phyloP scores from a whole-genome alignment of 2,329 filamentous ascomycete genomes.

The Diaporthe aspalathi region DNA sequence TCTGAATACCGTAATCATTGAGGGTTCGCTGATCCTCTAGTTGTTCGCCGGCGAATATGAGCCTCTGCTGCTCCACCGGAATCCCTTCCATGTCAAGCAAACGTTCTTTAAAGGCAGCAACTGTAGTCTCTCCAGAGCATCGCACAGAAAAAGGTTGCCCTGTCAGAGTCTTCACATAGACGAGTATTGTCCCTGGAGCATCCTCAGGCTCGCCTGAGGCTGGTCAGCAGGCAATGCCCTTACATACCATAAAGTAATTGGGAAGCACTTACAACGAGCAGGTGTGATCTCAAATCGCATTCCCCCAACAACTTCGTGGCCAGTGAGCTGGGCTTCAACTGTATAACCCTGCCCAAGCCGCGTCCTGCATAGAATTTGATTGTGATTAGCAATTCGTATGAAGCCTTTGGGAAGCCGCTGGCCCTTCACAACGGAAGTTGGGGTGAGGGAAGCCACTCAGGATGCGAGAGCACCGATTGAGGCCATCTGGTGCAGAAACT shows the following conservation, averaged over 20 bases:
- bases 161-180: neutral
- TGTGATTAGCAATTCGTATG: neutral
- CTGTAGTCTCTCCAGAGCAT: neutral
- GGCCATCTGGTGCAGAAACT: neutral
- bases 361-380: conserved; percentile 43
- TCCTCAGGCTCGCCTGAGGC: conserved; percentile 41
- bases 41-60: neutral
- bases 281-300: conserved; percentile 56
- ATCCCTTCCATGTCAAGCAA: neutral
- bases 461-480: neutral
- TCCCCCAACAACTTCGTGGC: conserved; percentile 53
- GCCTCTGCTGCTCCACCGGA: neutral
- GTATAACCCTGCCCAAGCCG: conserved; percentile 55
- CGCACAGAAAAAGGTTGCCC: neutral
- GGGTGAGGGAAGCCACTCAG: neutral
- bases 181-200: conserved; percentile 29
- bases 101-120: neutral
- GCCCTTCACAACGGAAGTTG: neutral
- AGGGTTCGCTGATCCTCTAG: neutral
- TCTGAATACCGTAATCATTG: neutral
- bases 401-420: neutral
- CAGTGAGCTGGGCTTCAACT: conserved; percentile 59
- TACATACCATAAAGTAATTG: no score
- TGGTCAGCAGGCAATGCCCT: neutral
- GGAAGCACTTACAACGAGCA: neutral